These are phyloP conservation scores for Salmacisia buchloeana DNA, from an alignment of 1,284 basidiomycete genomes.

Conservation along the genomic window DNA sequence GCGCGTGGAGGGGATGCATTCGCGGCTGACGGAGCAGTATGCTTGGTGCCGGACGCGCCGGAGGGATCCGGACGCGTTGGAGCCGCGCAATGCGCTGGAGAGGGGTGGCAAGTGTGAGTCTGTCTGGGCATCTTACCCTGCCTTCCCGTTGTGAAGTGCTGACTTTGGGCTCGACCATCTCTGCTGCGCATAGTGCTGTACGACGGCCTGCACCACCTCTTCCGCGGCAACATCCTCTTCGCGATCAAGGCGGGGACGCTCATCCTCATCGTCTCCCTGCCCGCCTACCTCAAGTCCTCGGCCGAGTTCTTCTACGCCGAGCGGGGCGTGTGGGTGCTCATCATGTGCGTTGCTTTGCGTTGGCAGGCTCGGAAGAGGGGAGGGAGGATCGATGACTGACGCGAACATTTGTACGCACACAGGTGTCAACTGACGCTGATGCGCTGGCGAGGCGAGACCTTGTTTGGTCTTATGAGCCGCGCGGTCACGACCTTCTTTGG, in stretches of 20 bases:
- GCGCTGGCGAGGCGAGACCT: constrained; percentile 41
- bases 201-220: constrained; percentile 19
- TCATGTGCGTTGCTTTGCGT: constrained; percentile 10
- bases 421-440: constrained; percentile 46
- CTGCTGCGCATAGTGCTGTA: constrained; percentile 23
- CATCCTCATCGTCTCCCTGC: constrained; percentile 54
- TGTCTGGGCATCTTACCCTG: too few relatives aligned
- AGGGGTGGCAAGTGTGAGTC: constrained; percentile 38
- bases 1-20: constrained; percentile 59
- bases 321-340: constrained; percentile 27
- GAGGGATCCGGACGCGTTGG: constrained; percentile 69
- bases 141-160: too few relatives aligned
- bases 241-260: constrained; percentile 72
- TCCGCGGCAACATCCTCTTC: constrained; percentile 57
- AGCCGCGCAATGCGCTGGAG: constrained; percentile 53
- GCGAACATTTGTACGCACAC: not conserved
- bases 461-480: constrained; percentile 35
- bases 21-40: constrained; percentile 49
- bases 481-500: constrained; percentile 36
- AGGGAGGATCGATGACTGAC: constrained; percentile 9
- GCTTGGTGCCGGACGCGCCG: constrained; percentile 48
- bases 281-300: constrained; percentile 29
- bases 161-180: constrained; percentile 16
- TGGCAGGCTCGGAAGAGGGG: too few relatives aligned
- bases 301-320: constrained; percentile 37